phyloP scores from a whole-genome alignment of 768 basidiomycete genomes.

The Agaricus subrufescens region DNA sequence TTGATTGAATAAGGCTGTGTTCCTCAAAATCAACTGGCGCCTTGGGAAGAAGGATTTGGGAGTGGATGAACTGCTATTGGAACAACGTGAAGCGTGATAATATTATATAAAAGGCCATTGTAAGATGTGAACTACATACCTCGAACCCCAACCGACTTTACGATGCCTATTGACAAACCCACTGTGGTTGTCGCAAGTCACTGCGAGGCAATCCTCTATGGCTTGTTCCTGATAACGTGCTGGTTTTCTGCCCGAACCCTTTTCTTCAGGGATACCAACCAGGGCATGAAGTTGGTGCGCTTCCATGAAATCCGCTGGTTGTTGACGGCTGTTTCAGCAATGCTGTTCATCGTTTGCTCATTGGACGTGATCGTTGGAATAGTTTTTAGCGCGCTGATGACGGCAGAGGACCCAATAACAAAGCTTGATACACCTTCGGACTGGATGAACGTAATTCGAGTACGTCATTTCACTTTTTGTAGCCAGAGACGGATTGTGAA shows the following conservation, averaged over 20 bases:
- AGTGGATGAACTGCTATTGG: no score
- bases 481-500: neutral
- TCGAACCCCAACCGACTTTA: no score
- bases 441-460: conserved; percentile 3
- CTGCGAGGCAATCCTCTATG: conserved; percentile 29
- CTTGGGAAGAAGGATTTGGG: no score
- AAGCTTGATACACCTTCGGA: neutral
- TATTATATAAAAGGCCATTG: no score
- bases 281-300: neutral
- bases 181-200: conserved; percentile 86
- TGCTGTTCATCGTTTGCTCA: neutral
- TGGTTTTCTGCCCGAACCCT: neutral
- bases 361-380: neutral
- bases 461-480: neutral
- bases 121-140: no score
- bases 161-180: neutral
- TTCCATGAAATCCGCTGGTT: conserved; percentile 3
- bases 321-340: neutral
- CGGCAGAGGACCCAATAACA: neutral
- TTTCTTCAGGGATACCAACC: neutral
- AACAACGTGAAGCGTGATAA: no score
- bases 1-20: no score
- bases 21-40: no score
- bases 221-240: conserved; percentile 1
- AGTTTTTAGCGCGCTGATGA: neutral